Base-by-base conservation (phyloP, 441 rosid genomes). In the Gossypium davidsonii region DNA sequence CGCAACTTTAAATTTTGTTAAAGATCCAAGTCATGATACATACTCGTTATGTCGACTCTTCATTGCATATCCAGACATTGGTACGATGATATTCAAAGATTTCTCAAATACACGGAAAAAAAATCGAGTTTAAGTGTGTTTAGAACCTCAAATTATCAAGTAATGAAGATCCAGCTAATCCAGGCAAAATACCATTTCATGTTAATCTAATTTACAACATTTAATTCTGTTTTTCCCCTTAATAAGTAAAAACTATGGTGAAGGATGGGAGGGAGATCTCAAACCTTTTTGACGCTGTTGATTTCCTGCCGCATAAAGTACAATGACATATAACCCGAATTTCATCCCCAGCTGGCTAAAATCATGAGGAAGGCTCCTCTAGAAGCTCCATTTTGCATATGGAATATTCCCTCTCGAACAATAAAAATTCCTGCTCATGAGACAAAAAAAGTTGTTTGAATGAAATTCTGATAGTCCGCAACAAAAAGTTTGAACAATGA, bases 351-450 rank as follows among this genome's bases (percentile, higher is more conserved):
- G 39, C 51, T 15, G 37, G 49, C 51, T 18, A n/a, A n/a, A 3
- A 46, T 84, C 74, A 75, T 56, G 61, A 73, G 18, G 84, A 64
- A 68, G 76, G 75, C 73, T 83, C 87, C 81, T 89, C 96, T 73
- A 83, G 77, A 25, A 84, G 86, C 85, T 93, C 96, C 98, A 88
- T 84, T 81, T 85, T 85, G 87, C 80, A 71, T 76, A 91, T 76
- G 65, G 88, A 61, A 79, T 89, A 90, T 80, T 95, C 99, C 84
- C 99, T 87, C 91, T 90, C 97, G 62, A 86, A 89, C 63, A 89
- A 64, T 71, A 95, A 82, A 82, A 91, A 91, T 78, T 95, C 99
- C 99, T 95, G 93, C 37, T 65, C 64, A 64, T 8, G 10, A 8
- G 6, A 74, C 25, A 72, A 46, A 14, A 12, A 9, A 39, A 3